Percentiles rank a stretch among this genome's conserved stretches.
Evolutionary conservation across 768 basidiomycete species (phyloP).

Genomic region (Flagelloscypha sp.): DNA sequence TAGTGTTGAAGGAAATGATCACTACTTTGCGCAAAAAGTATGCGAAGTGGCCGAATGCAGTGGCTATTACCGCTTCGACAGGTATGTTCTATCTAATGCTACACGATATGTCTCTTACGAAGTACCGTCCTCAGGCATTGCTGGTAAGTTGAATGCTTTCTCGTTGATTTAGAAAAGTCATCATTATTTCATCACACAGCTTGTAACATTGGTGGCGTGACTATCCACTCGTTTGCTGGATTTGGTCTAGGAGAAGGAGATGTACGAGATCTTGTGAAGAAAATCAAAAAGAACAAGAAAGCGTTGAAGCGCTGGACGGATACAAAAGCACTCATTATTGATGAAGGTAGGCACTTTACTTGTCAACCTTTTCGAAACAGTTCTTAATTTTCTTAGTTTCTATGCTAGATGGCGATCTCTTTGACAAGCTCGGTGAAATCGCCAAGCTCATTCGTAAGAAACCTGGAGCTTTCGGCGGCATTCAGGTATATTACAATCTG

Average conservation of each 20-base stretch:
- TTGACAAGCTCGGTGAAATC: slow-evolving; percentile 80
- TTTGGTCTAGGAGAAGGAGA: slow-evolving; percentile 75
- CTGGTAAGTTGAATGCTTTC: not conserved
- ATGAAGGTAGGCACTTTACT: slow-evolving; percentile 49
- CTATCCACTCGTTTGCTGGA: slow-evolving; percentile 93
- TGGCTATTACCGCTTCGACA: slow-evolving; percentile 93
- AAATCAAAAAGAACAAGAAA: slow-evolving; percentile 79
- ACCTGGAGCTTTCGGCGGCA: slow-evolving; percentile 80
- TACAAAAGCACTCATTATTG: slow-evolving; percentile 77
- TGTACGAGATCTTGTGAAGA: slow-evolving; percentile 52
- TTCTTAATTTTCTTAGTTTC: slow-evolving; percentile 54
- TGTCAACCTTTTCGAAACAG: slow-evolving; percentile 2
- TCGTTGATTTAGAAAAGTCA: slow-evolving; percentile 1
- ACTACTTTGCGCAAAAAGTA: slow-evolving; percentile 52
- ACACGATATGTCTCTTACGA: no score
- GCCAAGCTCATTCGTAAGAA: slow-evolving; percentile 57
- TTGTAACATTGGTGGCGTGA: slow-evolving; percentile 94
- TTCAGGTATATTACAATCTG: slow-evolving; percentile 50
- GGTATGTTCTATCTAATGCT: slow-evolving; percentile 45
- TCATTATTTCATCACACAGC: slow-evolving; percentile 45
- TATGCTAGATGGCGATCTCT: slow-evolving; percentile 91
- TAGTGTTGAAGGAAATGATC: slow-evolving; percentile 89
- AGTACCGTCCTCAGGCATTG: not conserved
- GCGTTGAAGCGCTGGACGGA: slow-evolving; percentile 71
- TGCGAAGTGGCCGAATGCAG: slow-evolving; percentile 50